Evolutionary conservation across 208 protist species (phyloP).

Genomic region (Wallacemonas sp.): DNA sequence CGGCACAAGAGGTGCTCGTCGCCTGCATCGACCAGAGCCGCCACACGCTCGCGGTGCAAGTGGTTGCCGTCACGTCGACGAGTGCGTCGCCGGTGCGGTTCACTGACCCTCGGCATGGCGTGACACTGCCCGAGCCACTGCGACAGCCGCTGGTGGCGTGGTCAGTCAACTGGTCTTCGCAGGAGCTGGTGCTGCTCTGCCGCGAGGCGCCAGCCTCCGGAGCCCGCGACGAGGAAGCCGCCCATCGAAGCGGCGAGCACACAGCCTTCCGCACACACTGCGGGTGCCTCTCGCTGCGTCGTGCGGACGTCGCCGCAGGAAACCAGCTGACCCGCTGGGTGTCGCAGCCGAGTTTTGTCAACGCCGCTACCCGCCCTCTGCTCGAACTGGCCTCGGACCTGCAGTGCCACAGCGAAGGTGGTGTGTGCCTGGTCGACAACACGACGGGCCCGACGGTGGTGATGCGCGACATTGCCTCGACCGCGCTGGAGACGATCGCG

Average conservation of each 20-base stretch:
- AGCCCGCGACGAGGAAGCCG: not conserved
- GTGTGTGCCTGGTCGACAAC: conserved; percentile 38
- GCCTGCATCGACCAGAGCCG: not conserved
- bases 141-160: conserved; percentile 9
- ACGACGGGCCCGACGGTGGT: conserved; percentile 21
- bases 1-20: not conserved
- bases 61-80: not conserved
- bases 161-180: conserved; percentile 29
- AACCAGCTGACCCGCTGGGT: conserved; percentile 1
- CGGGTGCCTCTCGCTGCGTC: conserved; percentile 1
- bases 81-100: conserved; percentile 11
- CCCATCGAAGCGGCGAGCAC: not conserved
- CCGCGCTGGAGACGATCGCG: conserved; percentile 8
- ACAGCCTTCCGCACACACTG: conserved; percentile 4
- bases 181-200: conserved; percentile 31
- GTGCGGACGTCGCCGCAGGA: not conserved
- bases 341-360: conserved; percentile 13
- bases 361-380: conserved; percentile 9
- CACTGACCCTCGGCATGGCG: conserved; percentile 11
- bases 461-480: conserved; percentile 20
- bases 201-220: not conserved
- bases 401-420: conserved; percentile 18
- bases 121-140: conserved; percentile 15
- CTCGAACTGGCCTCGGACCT: conserved; percentile 15
- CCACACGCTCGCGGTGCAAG: conserved; percentile 4